Evolutionary conservation across 2,329 filamentous ascomycete genomes (phyloP).

Genomic region (Hymenoscyphus fraxineus): DNA sequence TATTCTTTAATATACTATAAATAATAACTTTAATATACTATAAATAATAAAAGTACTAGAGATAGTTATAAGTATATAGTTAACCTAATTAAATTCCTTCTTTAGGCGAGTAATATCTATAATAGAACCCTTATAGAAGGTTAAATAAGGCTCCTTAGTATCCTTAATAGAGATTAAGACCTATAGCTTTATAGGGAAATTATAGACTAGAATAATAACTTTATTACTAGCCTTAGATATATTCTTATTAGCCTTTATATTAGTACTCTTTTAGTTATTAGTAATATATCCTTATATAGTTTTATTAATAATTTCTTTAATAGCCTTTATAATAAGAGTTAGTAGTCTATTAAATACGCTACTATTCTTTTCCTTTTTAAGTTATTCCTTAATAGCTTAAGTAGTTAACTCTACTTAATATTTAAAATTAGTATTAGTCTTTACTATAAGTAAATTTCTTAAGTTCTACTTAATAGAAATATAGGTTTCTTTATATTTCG

Average conservation of each 20-base stretch:
- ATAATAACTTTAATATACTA: too few species aligned
- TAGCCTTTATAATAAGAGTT: slow-evolving; percentile 49
- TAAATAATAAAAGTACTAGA: slow-evolving; percentile 87
- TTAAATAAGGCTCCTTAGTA: slow-evolving; percentile 52
- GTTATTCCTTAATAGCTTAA: slow-evolving; percentile 48
- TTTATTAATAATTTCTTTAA: slow-evolving; percentile 56
- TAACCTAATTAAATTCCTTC: slow-evolving; percentile 97
- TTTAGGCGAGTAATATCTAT: slow-evolving; percentile 93
- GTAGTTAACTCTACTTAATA: slow-evolving; percentile 46
- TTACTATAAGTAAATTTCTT: slow-evolving; percentile 47
- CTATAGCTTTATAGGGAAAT: slow-evolving; percentile 96
- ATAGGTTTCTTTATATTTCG: slow-evolving; percentile 43
- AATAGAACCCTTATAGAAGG: slow-evolving; percentile 73
- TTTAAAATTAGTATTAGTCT: slow-evolving; percentile 52
- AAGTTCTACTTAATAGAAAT: slow-evolving; percentile 48
- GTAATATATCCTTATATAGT: slow-evolving; percentile 55
- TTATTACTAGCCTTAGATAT: slow-evolving; percentile 64
- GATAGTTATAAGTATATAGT: slow-evolving; percentile 86
- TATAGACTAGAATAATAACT: slow-evolving; percentile 74
- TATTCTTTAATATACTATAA: slow-evolving; percentile 90
- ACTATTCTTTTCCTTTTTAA: slow-evolving; percentile 52
- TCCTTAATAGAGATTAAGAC: slow-evolving; percentile 77
- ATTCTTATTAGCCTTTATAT: slow-evolving; percentile 65
- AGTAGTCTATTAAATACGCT: slow-evolving; percentile 51
- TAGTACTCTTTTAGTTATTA: slow-evolving; percentile 90